Conservation (phyloP, 169 alveolate species). For the Blepharisma undulans region DNA sequence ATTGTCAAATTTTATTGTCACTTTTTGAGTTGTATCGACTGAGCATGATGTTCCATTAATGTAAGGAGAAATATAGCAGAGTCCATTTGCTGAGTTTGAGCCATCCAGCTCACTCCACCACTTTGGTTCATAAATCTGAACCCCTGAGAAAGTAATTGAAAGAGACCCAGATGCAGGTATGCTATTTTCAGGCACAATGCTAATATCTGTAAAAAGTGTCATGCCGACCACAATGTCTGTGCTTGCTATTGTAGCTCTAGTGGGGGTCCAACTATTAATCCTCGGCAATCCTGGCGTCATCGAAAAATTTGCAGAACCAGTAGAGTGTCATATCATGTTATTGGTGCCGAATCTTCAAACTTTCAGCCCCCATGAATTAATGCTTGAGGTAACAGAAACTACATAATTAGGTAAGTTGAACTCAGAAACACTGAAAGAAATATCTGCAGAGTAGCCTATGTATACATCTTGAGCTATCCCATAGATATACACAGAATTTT, state of each 20-base stretch:
- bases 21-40: background rate
- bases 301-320: background rate
- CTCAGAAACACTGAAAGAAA: background rate
- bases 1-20: background rate
- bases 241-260: background rate
- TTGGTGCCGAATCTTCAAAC: background rate
- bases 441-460: background rate
- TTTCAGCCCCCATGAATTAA: background rate
- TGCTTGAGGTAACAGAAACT: background rate
- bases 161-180: background rate
- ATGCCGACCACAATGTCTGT: background rate
- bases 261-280: background rate
- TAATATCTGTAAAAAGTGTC: background rate
- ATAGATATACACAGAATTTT: background rate
- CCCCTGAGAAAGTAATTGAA: background rate
- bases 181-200: background rate
- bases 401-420: background rate
- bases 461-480: background rate
- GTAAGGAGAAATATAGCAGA: background rate
- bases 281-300: background rate
- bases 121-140: background rate
- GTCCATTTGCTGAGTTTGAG: background rate
- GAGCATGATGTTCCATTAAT: background rate
- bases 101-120: background rate
- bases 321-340: background rate